phyloP scores from a whole-genome alignment of 768 basidiomycete genomes.

The Rhizopogon sp. region DNA sequence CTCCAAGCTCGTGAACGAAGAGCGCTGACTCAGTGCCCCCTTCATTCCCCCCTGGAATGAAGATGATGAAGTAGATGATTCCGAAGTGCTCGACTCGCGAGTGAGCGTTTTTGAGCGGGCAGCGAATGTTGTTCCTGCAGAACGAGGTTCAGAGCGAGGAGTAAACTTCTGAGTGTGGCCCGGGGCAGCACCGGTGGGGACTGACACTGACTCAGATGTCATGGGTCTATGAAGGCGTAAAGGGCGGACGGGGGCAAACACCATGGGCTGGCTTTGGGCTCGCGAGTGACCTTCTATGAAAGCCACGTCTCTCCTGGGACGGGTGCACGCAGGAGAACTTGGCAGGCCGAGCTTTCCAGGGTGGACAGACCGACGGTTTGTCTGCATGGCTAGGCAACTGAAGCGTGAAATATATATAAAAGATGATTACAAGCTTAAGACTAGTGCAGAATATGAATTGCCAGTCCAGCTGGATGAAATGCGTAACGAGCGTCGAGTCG shows the following conservation, averaged over 20 bases:
- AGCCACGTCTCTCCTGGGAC: not conserved
- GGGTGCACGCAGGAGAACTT: conserved; percentile 9
- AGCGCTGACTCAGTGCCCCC: conserved; percentile 25
- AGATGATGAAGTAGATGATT: conserved; percentile 24
- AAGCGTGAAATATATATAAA: not conserved
- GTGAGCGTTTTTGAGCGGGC: not conserved
- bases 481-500: conserved; percentile 1
- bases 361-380: not conserved
- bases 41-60: conserved; percentile 35
- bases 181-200: not conserved
- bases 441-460: not conserved
- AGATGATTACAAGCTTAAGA: not conserved
- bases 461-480: conserved; percentile 21
- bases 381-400: not conserved
- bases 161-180: not conserved
- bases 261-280: not conserved
- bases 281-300: conserved; percentile 2
- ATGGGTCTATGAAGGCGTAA: conserved; percentile 20
- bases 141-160: not conserved
- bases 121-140: not conserved
- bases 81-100: not conserved
- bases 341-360: conserved; percentile 7
- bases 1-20: conserved; percentile 41
- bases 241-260: conserved; percentile 8
- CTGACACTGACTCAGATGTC: conserved; percentile 8